Evolutionary conservation across 805 yeast genomes (phyloP).

Genomic region (Saccharomycopsis fermentans): DNA sequence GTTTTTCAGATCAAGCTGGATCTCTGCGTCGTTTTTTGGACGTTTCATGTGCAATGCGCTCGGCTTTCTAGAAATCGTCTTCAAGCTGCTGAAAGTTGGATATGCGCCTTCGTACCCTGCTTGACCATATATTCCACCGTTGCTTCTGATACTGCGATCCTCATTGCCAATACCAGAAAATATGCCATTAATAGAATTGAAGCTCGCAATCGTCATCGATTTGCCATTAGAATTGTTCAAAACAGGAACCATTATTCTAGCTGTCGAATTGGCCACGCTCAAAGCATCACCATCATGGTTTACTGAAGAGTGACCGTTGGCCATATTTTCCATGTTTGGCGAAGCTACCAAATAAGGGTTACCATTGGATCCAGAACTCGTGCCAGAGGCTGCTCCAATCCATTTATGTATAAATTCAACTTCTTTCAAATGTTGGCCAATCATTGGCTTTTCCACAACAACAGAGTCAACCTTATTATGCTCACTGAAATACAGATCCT

Average conservation of each 20-base stretch:
- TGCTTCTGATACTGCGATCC: background rate
- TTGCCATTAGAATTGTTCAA: background rate
- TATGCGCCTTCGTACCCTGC: background rate
- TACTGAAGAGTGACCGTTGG: background rate
- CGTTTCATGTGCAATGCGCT: background rate
- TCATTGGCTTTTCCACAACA: background rate
- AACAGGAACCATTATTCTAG: background rate
- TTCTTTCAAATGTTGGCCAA: background rate
- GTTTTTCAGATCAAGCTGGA: background rate
- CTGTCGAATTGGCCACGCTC: background rate
- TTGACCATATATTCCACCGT: background rate
- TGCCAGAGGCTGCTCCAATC: slow-evolving; percentile 5
- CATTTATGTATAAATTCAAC: slow-evolving; percentile 10
- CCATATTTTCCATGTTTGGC: background rate
- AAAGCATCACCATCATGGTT: background rate
- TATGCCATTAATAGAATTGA: background rate
- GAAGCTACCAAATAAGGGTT: background rate
- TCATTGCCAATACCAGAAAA: background rate
- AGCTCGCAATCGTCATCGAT: background rate
- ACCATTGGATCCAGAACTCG: background rate
- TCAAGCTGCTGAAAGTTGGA: background rate
- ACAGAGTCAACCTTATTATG: background rate
- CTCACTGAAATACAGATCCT: background rate
- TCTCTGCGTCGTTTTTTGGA: background rate
- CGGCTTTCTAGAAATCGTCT: background rate